Base-by-base conservation (phyloP, 2,329 filamentous ascomycete genomes). In the Aureobasidium leucospermi region DNA sequence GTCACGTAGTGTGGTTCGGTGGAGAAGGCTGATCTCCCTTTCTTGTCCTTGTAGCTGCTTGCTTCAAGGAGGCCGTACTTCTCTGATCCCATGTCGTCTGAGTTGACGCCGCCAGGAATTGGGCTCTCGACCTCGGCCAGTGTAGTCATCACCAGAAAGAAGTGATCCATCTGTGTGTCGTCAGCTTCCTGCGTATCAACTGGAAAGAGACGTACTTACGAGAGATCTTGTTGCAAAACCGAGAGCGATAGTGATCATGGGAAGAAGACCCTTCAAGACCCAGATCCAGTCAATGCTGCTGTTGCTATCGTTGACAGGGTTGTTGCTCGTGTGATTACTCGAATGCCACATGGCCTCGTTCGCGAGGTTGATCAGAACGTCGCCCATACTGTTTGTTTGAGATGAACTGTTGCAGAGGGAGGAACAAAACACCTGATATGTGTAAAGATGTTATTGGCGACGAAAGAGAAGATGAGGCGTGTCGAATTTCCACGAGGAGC, bases 1-100 rank as follows among this genome's bases (percentile, higher is more conserved):
- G 61, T 60, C 10, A 58, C 16, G 32, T 52, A 52, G 23, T 36
- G 29, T 8, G 36, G 15, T 38, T 42, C 41, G 10, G 8, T 10
- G 36, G 34, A 28, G 9, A 13, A 5, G 9, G 36, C 19, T n/a
- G 28, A 9, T 16, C 31, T 38, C 13, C 23, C 23, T 23, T 42
- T 38, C 13, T 47, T 47, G 43, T 47, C 55, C 55, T 58, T 58
- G 42, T 39, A 47, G 34, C 19, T 39, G 29, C 38, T 39, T 39
- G 38, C 39, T 9, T 52, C 39, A 8, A 59, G 58, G 3, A 59
- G 46, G 19, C 58, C 58, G n/a, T 59, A 53, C 39, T 59, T 59
- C 8, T 58, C 55, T 1, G 43, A 58, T 8, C 55, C 43, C 3
- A 13, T 23, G n/a, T 58, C 39, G 36, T 39, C 47, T 10, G 58